Base-by-base conservation (phyloP, 257 asterid species). In the Plantago elongata region DNA sequence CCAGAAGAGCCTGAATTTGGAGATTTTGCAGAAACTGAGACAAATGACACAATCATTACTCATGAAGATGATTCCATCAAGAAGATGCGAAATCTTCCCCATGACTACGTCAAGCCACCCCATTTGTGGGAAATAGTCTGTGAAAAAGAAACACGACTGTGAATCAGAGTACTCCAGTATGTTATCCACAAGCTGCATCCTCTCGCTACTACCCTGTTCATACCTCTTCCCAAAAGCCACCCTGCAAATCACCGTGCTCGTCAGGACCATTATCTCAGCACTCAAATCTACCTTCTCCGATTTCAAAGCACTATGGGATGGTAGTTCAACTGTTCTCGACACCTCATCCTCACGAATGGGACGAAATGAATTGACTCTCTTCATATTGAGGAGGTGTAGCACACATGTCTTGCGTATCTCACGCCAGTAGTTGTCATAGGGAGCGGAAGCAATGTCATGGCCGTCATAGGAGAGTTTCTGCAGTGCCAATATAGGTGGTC, bases 71-170 rank as follows among this genome's bases (percentile, higher is more conserved):
- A n/a, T n/a, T n/a, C n/a, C n/a, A n/a, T n/a, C n/a, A n/a, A n/a
- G n/a, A 15, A 75, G 74, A 0, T 65, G 56, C 57, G 52, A 52
- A 58, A 62, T 11, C 67, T 45, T 71, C 5, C 81, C 81, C 2
- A 61, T 27, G 9, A 71, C 5, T 14, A 59, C 54, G 16, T 75
- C 81, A 40, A 71, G 50, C 80, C 74, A 71, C 7, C 74, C 67
- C n/a, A 68, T 38, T 70, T 50, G 63, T 1, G 78, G 78, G 44
- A 73, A 62, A 52, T 73, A 73, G 58, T 73, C 74, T 2, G 49
- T 40, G 46, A 63, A 52, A 48, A 22, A 63, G 45, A 63, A 57
- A 1, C 43, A 18, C 0, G 61, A 56, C 45, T 37, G 13, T 9
- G 22, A 9, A 1, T 44, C 9, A 3, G n/a, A 9, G 40, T 37